Percentiles rank a stretch among this genome's conserved stretches.
Evolutionary conservation across 2,329 filamentous ascomycete genomes (phyloP).

Genomic region (Berkeleyomyces basicola): DNA sequence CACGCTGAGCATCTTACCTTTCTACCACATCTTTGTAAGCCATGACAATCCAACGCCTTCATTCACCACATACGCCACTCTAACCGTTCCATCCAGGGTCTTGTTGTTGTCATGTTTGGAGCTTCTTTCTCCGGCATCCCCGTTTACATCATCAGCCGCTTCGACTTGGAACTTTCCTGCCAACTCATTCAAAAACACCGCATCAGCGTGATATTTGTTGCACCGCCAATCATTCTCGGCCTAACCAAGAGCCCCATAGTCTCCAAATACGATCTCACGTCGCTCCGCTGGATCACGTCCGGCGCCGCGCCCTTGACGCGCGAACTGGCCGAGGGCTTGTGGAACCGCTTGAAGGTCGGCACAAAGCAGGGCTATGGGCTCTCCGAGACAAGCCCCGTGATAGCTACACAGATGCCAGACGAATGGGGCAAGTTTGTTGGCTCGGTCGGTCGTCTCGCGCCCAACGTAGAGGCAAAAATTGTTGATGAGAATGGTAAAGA

Average conservation of each 20-base stretch:
- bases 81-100: conserved; percentile 17
- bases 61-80: neutral
- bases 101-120: conserved; percentile 20
- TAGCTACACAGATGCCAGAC: conserved; percentile 55
- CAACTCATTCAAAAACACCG: conserved; percentile 54
- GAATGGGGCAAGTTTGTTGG: conserved; percentile 66
- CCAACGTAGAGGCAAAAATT: conserved; percentile 69
- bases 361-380: conserved; percentile 91
- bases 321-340: conserved; percentile 63
- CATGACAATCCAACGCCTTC: neutral
- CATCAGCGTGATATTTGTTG: conserved; percentile 66
- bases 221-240: conserved; percentile 67
- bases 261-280: conserved; percentile 63
- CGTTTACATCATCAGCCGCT: conserved; percentile 55
- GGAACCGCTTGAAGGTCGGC: conserved; percentile 55
- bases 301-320: conserved; percentile 72
- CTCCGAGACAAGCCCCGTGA: conserved; percentile 69
- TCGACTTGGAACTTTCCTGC: conserved; percentile 69
- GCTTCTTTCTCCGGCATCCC: conserved; percentile 44
- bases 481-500: conserved; percentile 45
- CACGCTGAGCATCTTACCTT: conserved; percentile 65
- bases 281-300: conserved; percentile 68
- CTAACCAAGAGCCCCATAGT: conserved; percentile 67
- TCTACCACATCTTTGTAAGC: conserved; percentile 78
- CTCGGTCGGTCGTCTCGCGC: conserved; percentile 58